These are phyloP conservation scores for Cochlearia excelsa DNA, from an alignment of 345 rosid genomes.

Conservation along the genomic window DNA sequence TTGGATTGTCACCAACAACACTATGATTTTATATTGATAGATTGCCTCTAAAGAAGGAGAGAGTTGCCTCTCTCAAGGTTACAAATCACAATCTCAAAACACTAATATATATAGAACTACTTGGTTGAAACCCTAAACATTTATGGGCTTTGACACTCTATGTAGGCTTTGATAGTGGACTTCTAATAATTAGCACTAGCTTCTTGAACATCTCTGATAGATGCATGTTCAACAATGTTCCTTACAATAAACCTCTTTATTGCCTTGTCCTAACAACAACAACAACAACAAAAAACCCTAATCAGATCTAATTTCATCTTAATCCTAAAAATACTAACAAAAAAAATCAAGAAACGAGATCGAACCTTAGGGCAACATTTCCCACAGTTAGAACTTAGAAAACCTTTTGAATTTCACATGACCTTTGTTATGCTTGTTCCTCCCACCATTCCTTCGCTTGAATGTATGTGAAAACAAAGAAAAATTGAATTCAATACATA, in stretches of 20 bases:
- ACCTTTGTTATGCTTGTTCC: constrained; percentile 94
- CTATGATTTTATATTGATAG: too few species aligned
- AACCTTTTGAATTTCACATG: constrained; percentile 77
- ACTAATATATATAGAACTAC: too few species aligned
- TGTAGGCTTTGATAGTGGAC: too few species aligned
- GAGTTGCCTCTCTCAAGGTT: too few species aligned
- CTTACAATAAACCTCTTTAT: constrained; percentile 86
- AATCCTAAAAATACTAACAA: background rate
- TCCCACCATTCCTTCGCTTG: constrained; percentile 93
- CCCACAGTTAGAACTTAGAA: constrained; percentile 71
- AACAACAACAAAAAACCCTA: background rate
- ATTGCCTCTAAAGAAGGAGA: too few species aligned
- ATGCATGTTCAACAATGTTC: constrained; percentile 91
- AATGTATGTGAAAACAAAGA: constrained; percentile 47
- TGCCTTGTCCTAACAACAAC: constrained; percentile 56
- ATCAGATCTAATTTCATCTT: background rate
- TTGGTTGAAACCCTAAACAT: too few species aligned
- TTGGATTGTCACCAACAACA: too few species aligned
- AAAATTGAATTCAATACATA: constrained; percentile 1
- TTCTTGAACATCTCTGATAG: constrained; percentile 85
- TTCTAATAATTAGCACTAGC: constrained; percentile 42
- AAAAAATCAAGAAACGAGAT: background rate
- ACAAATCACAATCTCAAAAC: too few species aligned
- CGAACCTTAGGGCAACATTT: constrained; percentile 82
- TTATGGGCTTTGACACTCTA: too few species aligned